phyloP scores from a whole-genome alignment of 768 basidiomycete species.

The Dentipellis fragilis region DNA sequence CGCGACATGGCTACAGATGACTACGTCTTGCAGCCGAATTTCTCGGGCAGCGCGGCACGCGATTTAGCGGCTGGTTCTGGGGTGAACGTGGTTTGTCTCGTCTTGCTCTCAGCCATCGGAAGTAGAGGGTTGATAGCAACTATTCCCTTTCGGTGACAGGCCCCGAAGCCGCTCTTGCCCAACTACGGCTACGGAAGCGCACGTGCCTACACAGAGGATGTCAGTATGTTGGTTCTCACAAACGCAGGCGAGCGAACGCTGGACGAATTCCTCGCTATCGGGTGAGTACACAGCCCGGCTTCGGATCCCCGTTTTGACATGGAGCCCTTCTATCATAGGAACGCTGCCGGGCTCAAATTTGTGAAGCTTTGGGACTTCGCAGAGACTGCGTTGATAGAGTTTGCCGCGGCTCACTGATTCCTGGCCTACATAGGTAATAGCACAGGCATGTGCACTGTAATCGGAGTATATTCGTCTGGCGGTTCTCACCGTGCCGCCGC shows the following conservation, averaged over 20 bases:
- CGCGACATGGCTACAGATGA: not conserved
- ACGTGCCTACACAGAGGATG: not conserved
- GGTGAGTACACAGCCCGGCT: no score
- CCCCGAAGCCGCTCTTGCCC: constrained; percentile 23
- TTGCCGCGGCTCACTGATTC: not conserved
- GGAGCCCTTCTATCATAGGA: no score
- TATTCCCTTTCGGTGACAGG: constrained; percentile 12
- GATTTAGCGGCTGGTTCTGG: not conserved
- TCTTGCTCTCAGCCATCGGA: not conserved
- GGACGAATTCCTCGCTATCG: not conserved
- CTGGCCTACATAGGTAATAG: not conserved
- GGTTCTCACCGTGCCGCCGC: no score
- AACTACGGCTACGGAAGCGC: constrained; percentile 20
- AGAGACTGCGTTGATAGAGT: not conserved
- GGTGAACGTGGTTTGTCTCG: not conserved
- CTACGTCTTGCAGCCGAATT: not conserved
- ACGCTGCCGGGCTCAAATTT: not conserved
- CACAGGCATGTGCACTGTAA: no score
- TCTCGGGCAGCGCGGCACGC: not conserved
- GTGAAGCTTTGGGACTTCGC: not conserved
- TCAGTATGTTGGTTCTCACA: not conserved
- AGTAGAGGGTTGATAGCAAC: not conserved
- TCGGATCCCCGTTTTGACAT: no score
- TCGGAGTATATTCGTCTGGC: not conserved
- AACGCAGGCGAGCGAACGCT: not conserved